Evolutionary conservation across 176 grass and related monocot species (phyloP).

Genomic region (Panicum miliaceum): DNA sequence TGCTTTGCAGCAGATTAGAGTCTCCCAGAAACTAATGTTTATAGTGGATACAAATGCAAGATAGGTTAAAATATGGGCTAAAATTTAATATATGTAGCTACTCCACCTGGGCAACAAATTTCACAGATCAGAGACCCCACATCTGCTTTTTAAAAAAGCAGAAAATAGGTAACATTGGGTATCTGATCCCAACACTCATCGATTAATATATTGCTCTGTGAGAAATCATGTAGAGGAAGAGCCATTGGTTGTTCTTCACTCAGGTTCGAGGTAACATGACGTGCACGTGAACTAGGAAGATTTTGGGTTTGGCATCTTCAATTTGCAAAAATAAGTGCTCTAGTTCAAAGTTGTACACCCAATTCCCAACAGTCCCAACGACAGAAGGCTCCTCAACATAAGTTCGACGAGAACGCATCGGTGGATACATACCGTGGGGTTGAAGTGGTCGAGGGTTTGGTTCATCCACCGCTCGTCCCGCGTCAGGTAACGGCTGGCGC

Average conservation of each 20-base stretch:
- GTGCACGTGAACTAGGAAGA: not conserved
- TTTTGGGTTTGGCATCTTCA: not conserved
- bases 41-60: not conserved
- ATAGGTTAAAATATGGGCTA: not conserved
- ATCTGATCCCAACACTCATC: not conserved
- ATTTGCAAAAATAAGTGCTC: not conserved
- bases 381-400: not conserved
- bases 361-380: not conserved
- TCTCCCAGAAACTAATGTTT: not conserved
- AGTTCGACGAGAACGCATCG: not conserved
- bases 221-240: not conserved
- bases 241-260: not conserved
- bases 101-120: not conserved
- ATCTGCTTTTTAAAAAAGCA: not conserved
- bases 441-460: slow-evolving; percentile 95
- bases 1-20: not conserved
- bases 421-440: slow-evolving; percentile 59
- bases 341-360: not conserved
- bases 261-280: not conserved
- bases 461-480: slow-evolving; percentile 77
- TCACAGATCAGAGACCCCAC: not conserved
- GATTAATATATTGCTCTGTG: not conserved
- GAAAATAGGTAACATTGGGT: not conserved
- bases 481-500: slow-evolving; percentile 63
- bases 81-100: not conserved